Conservation (phyloP, 352 stramenopile genomes). For the Phytophthora chlamydospora region DNA sequence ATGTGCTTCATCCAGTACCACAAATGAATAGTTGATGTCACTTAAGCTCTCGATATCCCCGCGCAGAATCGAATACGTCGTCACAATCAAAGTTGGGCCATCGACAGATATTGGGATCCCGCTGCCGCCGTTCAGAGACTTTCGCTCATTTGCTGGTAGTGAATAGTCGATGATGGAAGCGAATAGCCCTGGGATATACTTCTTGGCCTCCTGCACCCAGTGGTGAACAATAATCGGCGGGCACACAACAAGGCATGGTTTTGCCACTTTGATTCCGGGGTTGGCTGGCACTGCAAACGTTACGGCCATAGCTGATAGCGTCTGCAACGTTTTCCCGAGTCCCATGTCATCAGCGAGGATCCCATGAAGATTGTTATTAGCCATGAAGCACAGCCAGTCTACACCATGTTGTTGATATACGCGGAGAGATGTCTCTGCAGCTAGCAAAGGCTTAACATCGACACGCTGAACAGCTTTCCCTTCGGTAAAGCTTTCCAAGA, state of each 20-base stretch:
- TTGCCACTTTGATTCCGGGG: not conserved
- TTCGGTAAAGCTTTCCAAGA: slow-evolving; percentile 67
- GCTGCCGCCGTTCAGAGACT: slow-evolving; percentile 40
- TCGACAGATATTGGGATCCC: slow-evolving; percentile 8
- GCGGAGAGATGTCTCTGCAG: slow-evolving; percentile 43
- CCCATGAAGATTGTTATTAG: slow-evolving; percentile 74
- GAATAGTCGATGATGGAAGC: slow-evolving; percentile 82
- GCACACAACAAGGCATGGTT: slow-evolving; percentile 90
- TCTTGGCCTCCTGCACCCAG: slow-evolving; percentile 92
- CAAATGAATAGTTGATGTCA: slow-evolving; percentile 74
- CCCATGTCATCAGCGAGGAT: slow-evolving; percentile 91
- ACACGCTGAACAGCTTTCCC: slow-evolving; percentile 59
- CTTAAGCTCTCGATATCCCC: slow-evolving; percentile 71
- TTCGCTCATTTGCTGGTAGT: slow-evolving; percentile 52
- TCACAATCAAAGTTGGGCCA: slow-evolving; percentile 55
- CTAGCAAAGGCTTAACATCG: slow-evolving; percentile 41
- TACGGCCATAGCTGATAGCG: slow-evolving; percentile 90
- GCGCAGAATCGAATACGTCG: slow-evolving; percentile 91
- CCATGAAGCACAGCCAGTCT: slow-evolving; percentile 78
- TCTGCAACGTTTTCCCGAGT: slow-evolving; percentile 96
- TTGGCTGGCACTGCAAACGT: slow-evolving; percentile 30
- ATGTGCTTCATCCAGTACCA: slow-evolving; percentile 98
- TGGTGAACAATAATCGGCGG: slow-evolving; percentile 95
- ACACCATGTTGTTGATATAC: slow-evolving; percentile 84
- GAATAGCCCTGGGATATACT: slow-evolving; percentile 80